Evolutionary conservation across 2,329 filamentous ascomycete species (phyloP).

Genomic region (Xylariaceae sp.): DNA sequence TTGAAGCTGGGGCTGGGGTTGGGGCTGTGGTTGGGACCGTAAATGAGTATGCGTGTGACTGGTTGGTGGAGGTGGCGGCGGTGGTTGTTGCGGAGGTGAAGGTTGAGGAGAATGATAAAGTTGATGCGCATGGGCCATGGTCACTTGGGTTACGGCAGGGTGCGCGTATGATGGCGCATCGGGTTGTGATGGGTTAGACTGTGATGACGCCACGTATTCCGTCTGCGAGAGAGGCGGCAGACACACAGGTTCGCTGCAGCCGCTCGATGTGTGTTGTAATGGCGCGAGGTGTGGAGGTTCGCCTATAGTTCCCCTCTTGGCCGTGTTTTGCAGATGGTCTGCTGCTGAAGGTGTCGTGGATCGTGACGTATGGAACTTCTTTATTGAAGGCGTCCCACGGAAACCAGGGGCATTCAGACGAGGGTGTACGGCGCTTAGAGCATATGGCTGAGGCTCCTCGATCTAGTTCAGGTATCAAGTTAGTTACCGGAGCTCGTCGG

Average conservation of each 20-base stretch:
- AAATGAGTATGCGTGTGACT: conserved; percentile 20
- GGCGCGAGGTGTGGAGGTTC: conserved; percentile 27
- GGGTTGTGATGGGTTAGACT: conserved; percentile 17
- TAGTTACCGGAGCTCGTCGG: neutral
- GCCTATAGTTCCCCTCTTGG: conserved; percentile 17
- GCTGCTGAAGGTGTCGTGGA: conserved; percentile 21
- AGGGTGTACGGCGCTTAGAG: conserved; percentile 26
- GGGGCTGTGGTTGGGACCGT: conserved; percentile 23
- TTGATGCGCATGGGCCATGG: conserved; percentile 19
- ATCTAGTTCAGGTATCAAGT: conserved; percentile 16
- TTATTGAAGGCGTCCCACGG: conserved; percentile 18
- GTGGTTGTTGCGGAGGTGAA: conserved; percentile 20
- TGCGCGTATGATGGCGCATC: conserved; percentile 4
- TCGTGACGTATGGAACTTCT: conserved; percentile 24
- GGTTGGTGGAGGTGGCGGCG: conserved; percentile 19
- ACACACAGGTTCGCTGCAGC: conserved; percentile 29
- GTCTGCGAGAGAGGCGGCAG: conserved; percentile 29
- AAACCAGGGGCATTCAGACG: conserved; percentile 23
- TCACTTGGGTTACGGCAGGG: conserved; percentile 17
- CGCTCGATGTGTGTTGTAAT: conserved; percentile 25
- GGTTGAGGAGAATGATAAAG: conserved; percentile 23
- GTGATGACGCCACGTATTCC: conserved; percentile 24
- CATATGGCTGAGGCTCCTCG: conserved; percentile 29
- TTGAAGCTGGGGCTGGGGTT: conserved; percentile 14
- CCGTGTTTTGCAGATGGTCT: conserved; percentile 13